Evolutionary conservation across 208 protist species (phyloP).

Genomic region (Trypanosoma avium): DNA sequence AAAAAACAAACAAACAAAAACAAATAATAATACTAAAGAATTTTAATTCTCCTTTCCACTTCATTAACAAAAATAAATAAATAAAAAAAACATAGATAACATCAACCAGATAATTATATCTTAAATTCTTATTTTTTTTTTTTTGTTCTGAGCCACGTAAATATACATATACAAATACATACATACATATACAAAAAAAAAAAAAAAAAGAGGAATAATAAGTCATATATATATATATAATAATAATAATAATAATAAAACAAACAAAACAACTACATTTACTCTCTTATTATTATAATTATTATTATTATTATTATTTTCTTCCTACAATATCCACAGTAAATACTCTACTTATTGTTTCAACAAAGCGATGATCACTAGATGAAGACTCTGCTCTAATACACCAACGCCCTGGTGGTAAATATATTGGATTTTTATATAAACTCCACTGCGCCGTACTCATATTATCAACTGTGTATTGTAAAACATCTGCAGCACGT

Average conservation of each 20-base stretch:
- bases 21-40: neutral
- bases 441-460: constrained; percentile 56
- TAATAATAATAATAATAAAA: constrained; percentile 1
- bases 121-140: neutral
- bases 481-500: constrained; percentile 2
- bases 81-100: neutral
- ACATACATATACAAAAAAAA: neutral
- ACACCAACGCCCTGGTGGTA: constrained; percentile 80
- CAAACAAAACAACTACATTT: too few relatives aligned
- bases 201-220: constrained; percentile 12
- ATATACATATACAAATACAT: constrained; percentile 16
- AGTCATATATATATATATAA: neutral
- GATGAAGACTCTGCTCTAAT: constrained; percentile 54
- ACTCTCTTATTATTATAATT: too few relatives aligned
- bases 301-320: too few relatives aligned
- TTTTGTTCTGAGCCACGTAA: too few relatives aligned
- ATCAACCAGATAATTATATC: neutral
- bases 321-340: too few relatives aligned
- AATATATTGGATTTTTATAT: constrained; percentile 43
- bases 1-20: neutral
- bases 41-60: neutral
- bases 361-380: too few relatives aligned
- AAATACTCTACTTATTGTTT: too few relatives aligned
- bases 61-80: neutral
- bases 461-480: constrained; percentile 61